Evolutionary conservation across 2,329 filamentous ascomycete species (phyloP).

Genomic region (Lachnum nothofagi): DNA sequence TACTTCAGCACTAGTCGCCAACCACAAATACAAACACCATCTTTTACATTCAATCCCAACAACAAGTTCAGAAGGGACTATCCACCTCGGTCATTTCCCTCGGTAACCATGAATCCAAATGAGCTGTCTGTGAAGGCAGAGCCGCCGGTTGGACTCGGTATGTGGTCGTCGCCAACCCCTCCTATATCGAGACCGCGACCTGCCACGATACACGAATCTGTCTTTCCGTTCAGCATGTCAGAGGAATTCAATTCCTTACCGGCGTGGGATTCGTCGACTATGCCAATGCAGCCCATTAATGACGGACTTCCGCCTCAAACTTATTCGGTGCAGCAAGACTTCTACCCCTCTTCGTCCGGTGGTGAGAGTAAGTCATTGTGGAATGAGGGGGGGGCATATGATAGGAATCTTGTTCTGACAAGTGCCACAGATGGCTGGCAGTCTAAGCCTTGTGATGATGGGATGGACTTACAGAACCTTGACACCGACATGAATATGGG

Average conservation of each 20-base stretch:
- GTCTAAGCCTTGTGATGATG: conserved; percentile 53
- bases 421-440: conserved; percentile 42
- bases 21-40: conserved; percentile 46
- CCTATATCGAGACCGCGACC: conserved; percentile 46
- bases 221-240: conserved; percentile 54
- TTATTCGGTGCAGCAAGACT: conserved; percentile 54
- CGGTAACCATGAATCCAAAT: conserved; percentile 47
- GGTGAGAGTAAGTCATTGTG: conserved; percentile 42
- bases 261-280: conserved; percentile 53
- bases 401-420: conserved; percentile 23
- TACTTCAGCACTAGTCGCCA: conserved; percentile 41
- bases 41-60: conserved; percentile 46
- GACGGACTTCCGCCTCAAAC: conserved; percentile 50
- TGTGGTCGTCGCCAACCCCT: conserved; percentile 54
- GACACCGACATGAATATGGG: conserved; percentile 53
- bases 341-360: conserved; percentile 47
- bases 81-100: conserved; percentile 40
- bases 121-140: conserved; percentile 47
- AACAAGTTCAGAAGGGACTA: conserved; percentile 45
- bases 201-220: conserved; percentile 54
- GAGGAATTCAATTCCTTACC: conserved; percentile 49
- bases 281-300: conserved; percentile 39
- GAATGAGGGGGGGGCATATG: conserved; percentile 15
- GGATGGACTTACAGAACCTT: conserved; percentile 49
- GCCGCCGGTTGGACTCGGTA: conserved; percentile 41